Percentiles rank a stretch among this genome's conserved stretches.
phyloP scores from a whole-genome alignment of 164 flowering plant species.

The Berberis vulgaris region DNA sequence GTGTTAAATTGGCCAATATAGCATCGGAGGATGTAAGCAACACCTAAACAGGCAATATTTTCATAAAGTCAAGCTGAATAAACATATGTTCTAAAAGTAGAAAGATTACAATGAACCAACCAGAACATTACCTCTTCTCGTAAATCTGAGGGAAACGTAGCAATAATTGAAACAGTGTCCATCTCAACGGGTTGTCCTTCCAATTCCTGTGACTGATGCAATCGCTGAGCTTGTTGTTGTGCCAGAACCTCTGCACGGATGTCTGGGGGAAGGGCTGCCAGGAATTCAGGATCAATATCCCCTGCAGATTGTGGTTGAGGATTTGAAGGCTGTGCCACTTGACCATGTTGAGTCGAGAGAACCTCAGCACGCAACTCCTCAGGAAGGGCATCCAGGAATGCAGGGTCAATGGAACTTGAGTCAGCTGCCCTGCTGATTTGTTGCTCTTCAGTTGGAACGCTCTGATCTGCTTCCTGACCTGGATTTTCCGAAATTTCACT shows the following conservation, averaged over 20 bases:
- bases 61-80: neutral
- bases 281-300: constrained; percentile 98
- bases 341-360: constrained; percentile 83
- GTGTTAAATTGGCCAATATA: constrained; percentile 85
- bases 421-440: constrained; percentile 45
- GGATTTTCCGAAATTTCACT: constrained; percentile 78
- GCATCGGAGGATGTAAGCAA: constrained; percentile 94
- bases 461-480: constrained; percentile 54
- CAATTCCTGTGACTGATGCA: constrained; percentile 83
- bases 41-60: constrained; percentile 39
- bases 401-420: constrained; percentile 83
- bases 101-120: neutral
- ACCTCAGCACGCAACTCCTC: constrained; percentile 96
- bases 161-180: constrained; percentile 98
- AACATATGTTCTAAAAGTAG: neutral
- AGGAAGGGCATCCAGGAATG: constrained; percentile 96
- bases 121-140: constrained; percentile 75
- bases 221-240: constrained; percentile 93
- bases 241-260: constrained; percentile 96
- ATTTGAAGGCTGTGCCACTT: constrained; percentile 62
- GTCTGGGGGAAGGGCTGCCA: constrained; percentile 97
- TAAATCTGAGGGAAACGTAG: constrained; percentile 91
- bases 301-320: constrained; percentile 56
- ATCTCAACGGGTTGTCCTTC: constrained; percentile 99
- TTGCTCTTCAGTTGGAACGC: constrained; percentile 46